Percentiles rank a stretch among this genome's conserved stretches.
Evolutionary conservation across 129 eudicot species (phyloP).

Genomic region (Centrapalus pauciflorus): DNA sequence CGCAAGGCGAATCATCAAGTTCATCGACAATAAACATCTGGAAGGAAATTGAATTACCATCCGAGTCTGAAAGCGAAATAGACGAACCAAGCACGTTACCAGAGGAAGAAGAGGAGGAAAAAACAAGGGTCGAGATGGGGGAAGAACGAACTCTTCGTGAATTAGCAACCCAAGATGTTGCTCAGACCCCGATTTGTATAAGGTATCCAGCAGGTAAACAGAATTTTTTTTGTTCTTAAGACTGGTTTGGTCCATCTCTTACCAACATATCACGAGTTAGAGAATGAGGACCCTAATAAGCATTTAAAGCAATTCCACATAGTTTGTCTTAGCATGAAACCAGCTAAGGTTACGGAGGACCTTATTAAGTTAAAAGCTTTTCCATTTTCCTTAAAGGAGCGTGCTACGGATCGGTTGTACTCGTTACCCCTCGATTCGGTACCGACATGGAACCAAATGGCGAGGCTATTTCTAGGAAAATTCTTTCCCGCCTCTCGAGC

Average conservation of each 20-base stretch:
- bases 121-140: too few species aligned
- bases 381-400: neutral
- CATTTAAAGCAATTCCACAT: neutral
- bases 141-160: too few species aligned
- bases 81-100: too few species aligned
- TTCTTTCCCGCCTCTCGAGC: neutral
- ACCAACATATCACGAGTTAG: neutral
- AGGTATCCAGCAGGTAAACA: neutral
- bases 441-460: neutral
- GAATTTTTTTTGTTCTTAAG: neutral
- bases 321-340: too few species aligned
- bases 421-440: too few species aligned
- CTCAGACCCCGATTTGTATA: neutral
- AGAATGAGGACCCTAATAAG: constrained; percentile 4
- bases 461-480: neutral
- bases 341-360: neutral
- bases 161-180: neutral
- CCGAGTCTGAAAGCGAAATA: too few species aligned
- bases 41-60: too few species aligned
- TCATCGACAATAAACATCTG: too few species aligned
- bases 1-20: too few species aligned
- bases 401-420: too few species aligned
- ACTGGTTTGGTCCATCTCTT: neutral
- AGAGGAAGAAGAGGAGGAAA: too few species aligned
- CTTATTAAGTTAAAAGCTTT: neutral